Base-by-base conservation (phyloP, 257 asterid genomes). In the Solanum paucissectum region DNA sequence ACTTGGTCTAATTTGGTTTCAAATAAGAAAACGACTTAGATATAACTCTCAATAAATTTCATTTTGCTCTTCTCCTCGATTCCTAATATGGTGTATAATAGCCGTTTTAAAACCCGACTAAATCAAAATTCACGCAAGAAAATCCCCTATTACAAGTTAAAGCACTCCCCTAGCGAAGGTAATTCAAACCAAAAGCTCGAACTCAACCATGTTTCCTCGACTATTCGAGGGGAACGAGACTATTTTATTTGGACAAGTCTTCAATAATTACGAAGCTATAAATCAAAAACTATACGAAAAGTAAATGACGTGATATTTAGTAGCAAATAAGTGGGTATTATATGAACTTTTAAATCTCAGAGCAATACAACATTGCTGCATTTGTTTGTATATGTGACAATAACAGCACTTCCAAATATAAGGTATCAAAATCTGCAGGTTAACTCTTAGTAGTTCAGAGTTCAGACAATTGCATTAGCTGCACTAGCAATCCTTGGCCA, bases 401-500 rank as follows among this genome's bases (percentile, higher is more conserved):
- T 7, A 71, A 71, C 38, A 71, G n/a, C n/a, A 71, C 40, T 71
- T 71, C 42, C 25, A 71, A 32, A 34, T 72, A 72, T 0, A 72
- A 71, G 36, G 1, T 20, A 42, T 4, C 64, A 79, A 42, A 27
- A 44, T 44, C n/a, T 44, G 3, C 13, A 42, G 21, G 25, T 13
- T 77, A 77, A 42, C 55, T 52, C 71, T 18, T 3, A 20, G 37
- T 71, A 42, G 58, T 60, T 85, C 60, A 90, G 60, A 38, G 49
- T 58, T 84, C 73, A 90, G 64, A 89, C 91, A 74, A 87, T 90
- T 72, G 91, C 92, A 83, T 90, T 90, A 36, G 90, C 89, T 14
- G 94, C 94, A 84, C 95, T 91, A 18, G 94, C 93, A 12, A 92
- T 93, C 91, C 94, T 93, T 4, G 94, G 92, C 93, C 94, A 92